Evolutionary conservation across 1,284 basidiomycete genomes (phyloP).

Genomic region (Marasmius oreades): DNA sequence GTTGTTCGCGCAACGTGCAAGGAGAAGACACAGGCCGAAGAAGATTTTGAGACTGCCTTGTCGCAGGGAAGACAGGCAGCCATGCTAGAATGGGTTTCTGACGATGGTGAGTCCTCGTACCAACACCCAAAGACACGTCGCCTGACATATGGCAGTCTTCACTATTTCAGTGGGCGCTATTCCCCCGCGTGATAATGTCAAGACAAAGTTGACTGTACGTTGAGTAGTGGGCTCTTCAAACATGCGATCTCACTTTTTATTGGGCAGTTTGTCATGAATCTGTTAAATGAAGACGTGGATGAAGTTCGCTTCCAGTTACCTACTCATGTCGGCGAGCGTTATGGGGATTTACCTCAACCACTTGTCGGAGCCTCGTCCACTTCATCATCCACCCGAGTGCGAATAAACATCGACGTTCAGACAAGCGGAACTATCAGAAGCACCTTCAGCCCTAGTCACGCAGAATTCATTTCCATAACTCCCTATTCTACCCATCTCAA

Average conservation of each 20-base stretch:
- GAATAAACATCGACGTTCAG: slow-evolving; percentile 42
- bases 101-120: slow-evolving; percentile 37
- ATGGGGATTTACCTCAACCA: slow-evolving; percentile 39
- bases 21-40: slow-evolving; percentile 42
- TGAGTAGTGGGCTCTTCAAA: neutral
- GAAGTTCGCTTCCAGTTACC: slow-evolving; percentile 51
- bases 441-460: slow-evolving; percentile 42
- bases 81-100: slow-evolving; percentile 45
- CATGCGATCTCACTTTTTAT: slow-evolving; percentile 1
- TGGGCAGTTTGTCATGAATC: slow-evolving; percentile 31
- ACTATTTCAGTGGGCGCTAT: slow-evolving; percentile 54
- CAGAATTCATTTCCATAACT: slow-evolving; percentile 22
- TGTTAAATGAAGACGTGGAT: slow-evolving; percentile 43
- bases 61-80: slow-evolving; percentile 39
- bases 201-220: slow-evolving; percentile 40
- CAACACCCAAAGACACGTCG: neutral
- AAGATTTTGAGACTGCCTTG: slow-evolving; percentile 40
- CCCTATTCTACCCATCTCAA: slow-evolving; percentile 31
- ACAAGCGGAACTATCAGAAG: slow-evolving; percentile 36
- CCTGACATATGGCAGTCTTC: slow-evolving; percentile 37
- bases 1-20: slow-evolving; percentile 45
- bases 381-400: slow-evolving; percentile 30
- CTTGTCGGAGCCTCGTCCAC: slow-evolving; percentile 30
- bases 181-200: slow-evolving; percentile 35
- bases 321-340: slow-evolving; percentile 45